phyloP scores from a whole-genome alignment of 208 protist genomes.

The Leishmania tarentolae region DNA sequence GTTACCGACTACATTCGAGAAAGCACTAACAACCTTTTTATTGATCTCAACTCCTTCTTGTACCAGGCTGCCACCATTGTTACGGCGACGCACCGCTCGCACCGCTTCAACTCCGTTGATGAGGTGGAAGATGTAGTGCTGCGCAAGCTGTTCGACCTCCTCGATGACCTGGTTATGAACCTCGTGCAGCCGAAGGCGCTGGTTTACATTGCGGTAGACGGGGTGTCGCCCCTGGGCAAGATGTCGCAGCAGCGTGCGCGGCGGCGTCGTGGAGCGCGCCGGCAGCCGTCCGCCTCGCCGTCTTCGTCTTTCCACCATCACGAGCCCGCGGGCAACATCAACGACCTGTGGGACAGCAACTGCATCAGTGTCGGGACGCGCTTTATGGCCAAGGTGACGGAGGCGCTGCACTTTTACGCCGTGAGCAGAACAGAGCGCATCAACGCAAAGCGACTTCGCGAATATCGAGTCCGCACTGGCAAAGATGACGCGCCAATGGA shows the following conservation, averaged over 20 bases:
- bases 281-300: constrained; percentile 7
- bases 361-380: constrained; percentile 84
- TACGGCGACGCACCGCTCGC: constrained; percentile 39
- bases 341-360: constrained; percentile 79
- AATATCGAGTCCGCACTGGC: constrained; percentile 12
- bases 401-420: constrained; percentile 80
- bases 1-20: constrained; percentile 19
- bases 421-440: constrained; percentile 86
- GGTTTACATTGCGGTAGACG: constrained; percentile 97
- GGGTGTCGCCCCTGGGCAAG: constrained; percentile 98
- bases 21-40: constrained; percentile 72
- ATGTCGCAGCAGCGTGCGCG: constrained; percentile 99
- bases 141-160: constrained; percentile 68
- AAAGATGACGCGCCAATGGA: neutral
- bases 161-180: constrained; percentile 80
- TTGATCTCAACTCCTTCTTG: constrained; percentile 86
- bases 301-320: neutral
- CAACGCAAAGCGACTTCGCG: constrained; percentile 74
- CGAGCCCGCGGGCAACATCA: constrained; percentile 31
- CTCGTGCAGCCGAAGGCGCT: constrained; percentile 95
- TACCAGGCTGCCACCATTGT: constrained; percentile 81
- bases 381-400: constrained; percentile 82
- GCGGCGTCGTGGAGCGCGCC: constrained; percentile 69
- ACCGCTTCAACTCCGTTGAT: constrained; percentile 36
- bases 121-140: constrained; percentile 76